Conservation (phyloP, 108 stramenopile species). For the Fragilariopsis cylindrus region DNA sequence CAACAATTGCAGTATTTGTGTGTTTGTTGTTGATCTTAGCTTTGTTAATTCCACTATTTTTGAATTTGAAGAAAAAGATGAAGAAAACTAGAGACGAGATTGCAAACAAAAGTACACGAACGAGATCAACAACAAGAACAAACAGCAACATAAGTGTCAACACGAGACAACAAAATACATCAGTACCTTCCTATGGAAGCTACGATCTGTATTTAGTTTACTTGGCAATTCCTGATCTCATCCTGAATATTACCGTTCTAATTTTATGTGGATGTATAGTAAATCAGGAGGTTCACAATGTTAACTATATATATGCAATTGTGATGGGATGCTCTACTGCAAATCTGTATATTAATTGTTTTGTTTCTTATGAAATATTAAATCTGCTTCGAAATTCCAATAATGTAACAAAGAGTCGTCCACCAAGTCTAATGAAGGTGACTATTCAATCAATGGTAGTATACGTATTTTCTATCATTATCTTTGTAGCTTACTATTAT, state of each 20-base stretch:
- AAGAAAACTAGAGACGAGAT: no score
- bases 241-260: background rate
- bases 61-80: background rate
- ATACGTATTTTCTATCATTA: background rate
- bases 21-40: background rate
- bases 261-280: background rate
- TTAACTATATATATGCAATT: no score
- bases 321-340: background rate
- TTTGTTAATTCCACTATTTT: conserved; percentile 1
- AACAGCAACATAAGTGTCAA: background rate
- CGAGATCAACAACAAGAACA: background rate
- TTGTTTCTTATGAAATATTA: background rate
- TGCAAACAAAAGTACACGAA: background rate
- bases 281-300: background rate
- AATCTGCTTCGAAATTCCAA: background rate
- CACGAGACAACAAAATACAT: background rate
- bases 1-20: no score
- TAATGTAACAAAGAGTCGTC: background rate
- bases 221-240: background rate
- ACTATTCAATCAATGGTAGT: background rate
- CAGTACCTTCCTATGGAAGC: background rate
- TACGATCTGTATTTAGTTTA: background rate
- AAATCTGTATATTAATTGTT: background rate
- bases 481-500: background rate
- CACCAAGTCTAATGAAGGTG: background rate